Conservation (phyloP, 768 basidiomycete genomes). For the Mycena crocata region DNA sequence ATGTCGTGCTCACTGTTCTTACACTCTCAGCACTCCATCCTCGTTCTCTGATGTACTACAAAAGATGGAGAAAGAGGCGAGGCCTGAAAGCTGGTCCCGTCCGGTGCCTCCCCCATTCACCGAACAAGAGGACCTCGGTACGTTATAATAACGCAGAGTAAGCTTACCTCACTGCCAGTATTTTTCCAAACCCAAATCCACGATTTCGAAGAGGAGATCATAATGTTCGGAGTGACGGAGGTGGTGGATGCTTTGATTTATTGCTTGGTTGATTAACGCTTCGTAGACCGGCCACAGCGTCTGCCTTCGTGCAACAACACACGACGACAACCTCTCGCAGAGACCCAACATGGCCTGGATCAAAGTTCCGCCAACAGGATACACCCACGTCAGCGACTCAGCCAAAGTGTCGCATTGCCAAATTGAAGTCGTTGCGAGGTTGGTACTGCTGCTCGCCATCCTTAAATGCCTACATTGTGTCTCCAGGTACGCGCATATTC, state of each 20-base stretch:
- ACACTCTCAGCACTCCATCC: not conserved
- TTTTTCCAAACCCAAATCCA: slow-evolving; percentile 20
- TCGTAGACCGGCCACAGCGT: slow-evolving; percentile 9
- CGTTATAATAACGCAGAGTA: not conserved
- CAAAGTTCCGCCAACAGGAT: not conserved
- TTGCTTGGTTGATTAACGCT: not conserved
- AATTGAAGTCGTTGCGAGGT: not conserved
- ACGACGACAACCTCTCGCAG: not conserved
- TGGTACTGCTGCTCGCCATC: not conserved
- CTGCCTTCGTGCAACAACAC: not conserved
- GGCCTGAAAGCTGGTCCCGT: slow-evolving; percentile 3
- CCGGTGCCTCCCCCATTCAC: not conserved
- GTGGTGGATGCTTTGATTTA: not conserved
- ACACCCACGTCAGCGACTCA: not conserved
- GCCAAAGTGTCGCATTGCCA: slow-evolving; percentile 6
- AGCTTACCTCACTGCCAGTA: not conserved
- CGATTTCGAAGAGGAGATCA: not conserved
- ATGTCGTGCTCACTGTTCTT: not conserved
- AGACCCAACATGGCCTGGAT: slow-evolving; percentile 20
- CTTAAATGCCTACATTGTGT: not conserved
- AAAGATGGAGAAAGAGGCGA: slow-evolving; percentile 2
- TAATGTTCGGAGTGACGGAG: slow-evolving; percentile 15
- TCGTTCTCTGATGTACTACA: slow-evolving; percentile 2
- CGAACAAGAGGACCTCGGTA: not conserved
- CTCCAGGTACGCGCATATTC: not conserved